These are phyloP conservation scores for Candida dajiaensis DNA, from an alignment of 805 yeast genomes.

Conservation along the genomic window DNA sequence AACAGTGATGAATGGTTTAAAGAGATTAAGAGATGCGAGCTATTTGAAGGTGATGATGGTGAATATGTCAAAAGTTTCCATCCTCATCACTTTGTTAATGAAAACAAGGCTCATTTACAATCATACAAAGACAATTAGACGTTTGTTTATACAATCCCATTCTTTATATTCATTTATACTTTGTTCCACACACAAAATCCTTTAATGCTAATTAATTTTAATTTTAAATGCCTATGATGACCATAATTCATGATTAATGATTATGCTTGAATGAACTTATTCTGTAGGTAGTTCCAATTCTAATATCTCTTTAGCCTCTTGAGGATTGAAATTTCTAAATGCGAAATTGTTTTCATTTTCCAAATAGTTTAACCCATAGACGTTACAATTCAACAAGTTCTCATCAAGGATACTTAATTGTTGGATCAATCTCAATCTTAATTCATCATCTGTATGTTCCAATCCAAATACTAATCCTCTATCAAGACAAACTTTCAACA, in stretches of 20 bases:
- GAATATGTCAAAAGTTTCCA: background rate
- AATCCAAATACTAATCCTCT: conserved; percentile 44
- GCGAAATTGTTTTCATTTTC: conserved; percentile 2
- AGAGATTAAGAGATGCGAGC: conserved; percentile 34
- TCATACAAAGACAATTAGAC: background rate
- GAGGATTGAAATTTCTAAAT: conserved; percentile 3
- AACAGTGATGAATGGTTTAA: conserved; percentile 66
- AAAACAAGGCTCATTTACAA: background rate
- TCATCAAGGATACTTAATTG: conserved; percentile 28
- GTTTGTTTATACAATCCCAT: background rate
- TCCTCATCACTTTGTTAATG: background rate
- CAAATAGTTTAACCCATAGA: conserved; percentile 27
- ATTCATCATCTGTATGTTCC: conserved; percentile 27
- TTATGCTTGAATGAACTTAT: too few species aligned
- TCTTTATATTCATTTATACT: conserved; percentile 24
- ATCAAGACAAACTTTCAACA: conserved; percentile 47
- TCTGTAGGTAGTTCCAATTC: background rate
- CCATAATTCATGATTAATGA: background rate
- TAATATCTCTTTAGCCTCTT: conserved; percentile 1
- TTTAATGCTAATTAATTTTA: background rate
- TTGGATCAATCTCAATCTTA: conserved; percentile 33
- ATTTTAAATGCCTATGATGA: background rate
- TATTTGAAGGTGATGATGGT: background rate
- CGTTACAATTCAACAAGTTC: conserved; percentile 16
- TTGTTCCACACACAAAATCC: background rate